Evolutionary conservation across 2,329 filamentous ascomycete species (phyloP).

Genomic region (Xylariaceae sp.): DNA sequence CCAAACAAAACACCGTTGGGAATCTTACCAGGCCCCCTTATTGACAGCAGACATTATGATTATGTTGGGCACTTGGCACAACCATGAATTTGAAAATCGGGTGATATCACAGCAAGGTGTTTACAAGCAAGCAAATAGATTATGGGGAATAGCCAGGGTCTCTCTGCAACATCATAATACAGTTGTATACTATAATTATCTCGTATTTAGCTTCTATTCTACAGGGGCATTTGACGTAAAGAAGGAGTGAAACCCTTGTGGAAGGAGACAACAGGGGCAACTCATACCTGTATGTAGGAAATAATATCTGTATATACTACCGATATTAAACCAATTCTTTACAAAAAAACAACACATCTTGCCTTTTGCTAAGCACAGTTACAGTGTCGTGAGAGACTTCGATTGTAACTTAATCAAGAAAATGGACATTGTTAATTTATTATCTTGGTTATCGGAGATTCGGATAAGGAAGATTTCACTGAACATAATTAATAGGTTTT

Average conservation of each 20-base stretch:
- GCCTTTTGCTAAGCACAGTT: too few species aligned
- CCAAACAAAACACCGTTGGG: slow-evolving; percentile 40
- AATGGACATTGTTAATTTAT: too few species aligned
- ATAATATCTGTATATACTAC: too few species aligned
- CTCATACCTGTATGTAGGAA: too few species aligned
- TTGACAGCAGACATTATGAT: slow-evolving; percentile 20
- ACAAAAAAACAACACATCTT: too few species aligned
- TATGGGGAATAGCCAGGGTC: neutral
- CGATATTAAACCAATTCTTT: too few species aligned
- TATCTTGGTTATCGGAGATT: too few species aligned
- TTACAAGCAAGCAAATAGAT: slow-evolving; percentile 10
- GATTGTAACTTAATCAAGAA: too few species aligned
- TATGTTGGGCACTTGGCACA: neutral
- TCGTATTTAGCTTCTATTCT: neutral
- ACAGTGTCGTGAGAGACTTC: too few species aligned
- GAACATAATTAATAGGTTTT: neutral
- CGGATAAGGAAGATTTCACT: too few species aligned
- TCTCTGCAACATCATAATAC: neutral
- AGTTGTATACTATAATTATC: slow-evolving; percentile 16
- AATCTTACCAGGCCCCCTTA: slow-evolving; percentile 43
- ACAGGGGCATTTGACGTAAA: neutral
- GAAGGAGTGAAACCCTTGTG: neutral
- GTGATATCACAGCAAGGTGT: neutral
- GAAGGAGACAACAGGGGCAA: too few species aligned
- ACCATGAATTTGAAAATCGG: slow-evolving; percentile 2